Conservation (phyloP, 2,329 filamentous ascomycete species). For the Cladorrhinum sp. region DNA sequence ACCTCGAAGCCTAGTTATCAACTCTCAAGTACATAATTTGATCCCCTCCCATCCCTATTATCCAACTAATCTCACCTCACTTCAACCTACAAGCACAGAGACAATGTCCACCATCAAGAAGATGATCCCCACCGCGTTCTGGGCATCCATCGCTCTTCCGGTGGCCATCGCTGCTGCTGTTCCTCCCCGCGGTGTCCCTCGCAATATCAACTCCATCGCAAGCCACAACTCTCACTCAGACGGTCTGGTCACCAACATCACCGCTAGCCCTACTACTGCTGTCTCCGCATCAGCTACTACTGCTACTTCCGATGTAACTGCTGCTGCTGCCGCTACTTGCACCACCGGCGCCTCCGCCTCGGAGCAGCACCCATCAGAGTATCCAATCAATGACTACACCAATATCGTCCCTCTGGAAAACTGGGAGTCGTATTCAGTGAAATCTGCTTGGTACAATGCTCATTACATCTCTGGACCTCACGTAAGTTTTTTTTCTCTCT, state of each 20-base stretch:
- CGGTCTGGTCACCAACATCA: background rate
- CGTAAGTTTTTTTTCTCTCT: conserved; percentile 13
- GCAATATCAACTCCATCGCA: background rate
- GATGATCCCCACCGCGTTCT: conserved; percentile 3
- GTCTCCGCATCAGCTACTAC: background rate
- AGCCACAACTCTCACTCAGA: background rate
- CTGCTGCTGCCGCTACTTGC: conserved; percentile 14
- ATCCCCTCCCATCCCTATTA: background rate
- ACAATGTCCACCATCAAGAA: background rate
- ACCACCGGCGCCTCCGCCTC: conserved; percentile 22
- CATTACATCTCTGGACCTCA: conserved; percentile 28
- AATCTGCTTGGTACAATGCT: conserved; percentile 18
- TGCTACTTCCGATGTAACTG: background rate
- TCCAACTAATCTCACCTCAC: background rate
- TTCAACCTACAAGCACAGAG: background rate
- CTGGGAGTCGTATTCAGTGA: conserved; percentile 22
- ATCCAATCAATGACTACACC: conserved; percentile 25
- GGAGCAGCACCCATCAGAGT: conserved; percentile 8
- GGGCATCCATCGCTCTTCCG: background rate
- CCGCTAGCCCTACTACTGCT: background rate
- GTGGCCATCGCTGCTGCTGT: background rate
- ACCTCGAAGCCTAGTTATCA: background rate
- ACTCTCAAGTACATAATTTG: too few species aligned
- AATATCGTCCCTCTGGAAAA: conserved; percentile 13
- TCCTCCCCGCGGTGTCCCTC: background rate